Evolutionary conservation across 208 protist genomes (phyloP).

Genomic region (Entamoeba moshkovskii): DNA sequence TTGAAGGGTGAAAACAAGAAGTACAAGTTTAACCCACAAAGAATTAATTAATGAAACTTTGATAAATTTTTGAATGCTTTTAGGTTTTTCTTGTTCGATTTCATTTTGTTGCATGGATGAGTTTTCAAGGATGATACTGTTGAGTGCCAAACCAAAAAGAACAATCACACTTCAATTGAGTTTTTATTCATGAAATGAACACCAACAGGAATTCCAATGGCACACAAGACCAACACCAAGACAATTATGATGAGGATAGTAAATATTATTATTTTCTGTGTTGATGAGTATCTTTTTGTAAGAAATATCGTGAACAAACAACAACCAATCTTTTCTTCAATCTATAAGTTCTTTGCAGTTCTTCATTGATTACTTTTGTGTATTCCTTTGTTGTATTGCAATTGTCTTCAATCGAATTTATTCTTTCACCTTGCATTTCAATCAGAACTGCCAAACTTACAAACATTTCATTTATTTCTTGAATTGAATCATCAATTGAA

Average conservation of each 20-base stretch:
- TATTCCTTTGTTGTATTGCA: not conserved
- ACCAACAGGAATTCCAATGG: not conserved
- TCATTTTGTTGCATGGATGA: too few relatives aligned
- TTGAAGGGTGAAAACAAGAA: not conserved
- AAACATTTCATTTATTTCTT: not conserved
- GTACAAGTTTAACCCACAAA: slow-evolving; percentile 7
- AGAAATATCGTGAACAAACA: not conserved
- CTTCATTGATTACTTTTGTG: not conserved
- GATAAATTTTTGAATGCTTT: not conserved
- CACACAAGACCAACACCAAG: not conserved
- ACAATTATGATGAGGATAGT: not conserved
- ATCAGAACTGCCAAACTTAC: not conserved
- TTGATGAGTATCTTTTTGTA: too few relatives aligned
- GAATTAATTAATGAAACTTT: not conserved
- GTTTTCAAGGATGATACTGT: too few relatives aligned
- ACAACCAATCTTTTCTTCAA: not conserved
- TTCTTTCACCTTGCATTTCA: not conserved
- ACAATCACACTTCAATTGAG: too few relatives aligned
- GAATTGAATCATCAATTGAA: not conserved
- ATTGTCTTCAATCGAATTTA: not conserved
- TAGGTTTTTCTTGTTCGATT: not conserved
- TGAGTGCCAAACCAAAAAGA: too few relatives aligned
- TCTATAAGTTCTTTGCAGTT: not conserved
- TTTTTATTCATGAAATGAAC: not conserved
- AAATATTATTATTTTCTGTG: not conserved